Evolutionary conservation across 441 rosid species (phyloP).

Genomic region (Geranium incanum): DNA sequence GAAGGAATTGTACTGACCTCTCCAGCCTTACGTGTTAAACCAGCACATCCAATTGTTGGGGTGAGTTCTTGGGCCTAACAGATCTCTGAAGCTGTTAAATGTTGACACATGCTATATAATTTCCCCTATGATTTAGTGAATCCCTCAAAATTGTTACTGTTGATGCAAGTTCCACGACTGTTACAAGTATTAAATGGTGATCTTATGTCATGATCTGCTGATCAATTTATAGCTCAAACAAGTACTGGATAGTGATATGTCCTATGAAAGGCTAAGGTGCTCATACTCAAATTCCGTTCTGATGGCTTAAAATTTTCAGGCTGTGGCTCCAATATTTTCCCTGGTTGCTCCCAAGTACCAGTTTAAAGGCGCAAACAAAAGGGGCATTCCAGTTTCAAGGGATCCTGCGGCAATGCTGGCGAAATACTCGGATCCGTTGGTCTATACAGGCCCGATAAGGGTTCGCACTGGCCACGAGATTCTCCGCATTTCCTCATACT

Average conservation of each 20-base stretch:
- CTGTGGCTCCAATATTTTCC: conserved; percentile 83
- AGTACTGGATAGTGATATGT: no score
- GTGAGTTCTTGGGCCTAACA: conserved; percentile 27
- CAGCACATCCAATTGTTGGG: conserved; percentile 89
- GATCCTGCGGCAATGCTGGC: conserved; percentile 82
- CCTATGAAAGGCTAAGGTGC: no score
- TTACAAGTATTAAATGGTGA: no score
- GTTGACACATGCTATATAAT: no score
- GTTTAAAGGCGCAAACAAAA: conserved; percentile 95
- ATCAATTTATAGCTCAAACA: no score
- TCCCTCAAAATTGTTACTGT: no score
- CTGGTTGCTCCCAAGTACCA: conserved; percentile 72
- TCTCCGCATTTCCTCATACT: conserved; percentile 60
- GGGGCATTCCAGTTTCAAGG: conserved; percentile 94
- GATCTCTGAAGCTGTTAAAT: no score
- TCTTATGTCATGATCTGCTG: no score
- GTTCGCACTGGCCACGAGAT: conserved; percentile 48
- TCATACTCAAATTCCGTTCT: no score
- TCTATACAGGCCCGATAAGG: conserved; percentile 90
- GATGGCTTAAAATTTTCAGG: conserved; percentile 34
- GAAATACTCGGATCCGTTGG: conserved; percentile 88
- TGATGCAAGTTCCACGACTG: no score
- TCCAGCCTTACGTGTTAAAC: conserved; percentile 89
- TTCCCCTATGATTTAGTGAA: no score
- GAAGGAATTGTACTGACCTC: conserved; percentile 82